These are phyloP conservation scores for Lavandula angustifolia DNA, from an alignment of 257 asterid species.

Conservation along the genomic window DNA sequence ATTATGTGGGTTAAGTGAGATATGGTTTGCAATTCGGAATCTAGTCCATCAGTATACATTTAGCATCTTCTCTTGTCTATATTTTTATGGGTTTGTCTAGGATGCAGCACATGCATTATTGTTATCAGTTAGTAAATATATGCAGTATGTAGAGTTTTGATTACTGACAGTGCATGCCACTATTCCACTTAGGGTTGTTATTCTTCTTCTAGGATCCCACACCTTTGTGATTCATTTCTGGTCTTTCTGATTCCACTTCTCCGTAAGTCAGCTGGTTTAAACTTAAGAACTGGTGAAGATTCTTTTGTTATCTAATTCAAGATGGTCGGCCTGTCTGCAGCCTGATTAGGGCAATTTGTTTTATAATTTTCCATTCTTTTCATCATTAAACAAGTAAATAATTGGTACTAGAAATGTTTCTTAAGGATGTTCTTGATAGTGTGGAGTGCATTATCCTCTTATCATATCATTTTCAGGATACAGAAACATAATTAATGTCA, in stretches of 20 bases:
- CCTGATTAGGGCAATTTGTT: slow-evolving; percentile 5
- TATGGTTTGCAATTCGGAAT: slow-evolving; percentile 2
- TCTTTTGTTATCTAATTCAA: slow-evolving; percentile 9
- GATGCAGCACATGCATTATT: neutral
- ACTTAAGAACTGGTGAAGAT: slow-evolving; percentile 6
- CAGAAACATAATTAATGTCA: neutral
- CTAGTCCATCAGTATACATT: slow-evolving; percentile 19
- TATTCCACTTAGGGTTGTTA: slow-evolving; percentile 1
- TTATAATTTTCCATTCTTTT: neutral
- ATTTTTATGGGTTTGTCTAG: slow-evolving; percentile 18
- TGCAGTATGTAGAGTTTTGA: slow-evolving; percentile 10
- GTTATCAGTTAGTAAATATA: neutral
- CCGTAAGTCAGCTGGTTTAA: neutral
- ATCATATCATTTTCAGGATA: neutral
- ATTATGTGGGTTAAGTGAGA: neutral
- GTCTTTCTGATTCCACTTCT: slow-evolving; percentile 4
- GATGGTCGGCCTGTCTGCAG: neutral
- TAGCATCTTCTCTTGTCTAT: slow-evolving; percentile 8
- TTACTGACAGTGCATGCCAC: slow-evolving; percentile 1
- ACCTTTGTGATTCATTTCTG: slow-evolving; percentile 19
- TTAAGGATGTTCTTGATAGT: slow-evolving; percentile 1
- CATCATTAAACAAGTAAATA: neutral
- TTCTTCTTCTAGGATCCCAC: neutral
- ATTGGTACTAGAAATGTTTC: slow-evolving; percentile 15
- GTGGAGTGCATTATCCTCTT: slow-evolving; percentile 10